Evolutionary conservation across 176 grass and related monocot species (phyloP).

Genomic region (Carex cristatella): DNA sequence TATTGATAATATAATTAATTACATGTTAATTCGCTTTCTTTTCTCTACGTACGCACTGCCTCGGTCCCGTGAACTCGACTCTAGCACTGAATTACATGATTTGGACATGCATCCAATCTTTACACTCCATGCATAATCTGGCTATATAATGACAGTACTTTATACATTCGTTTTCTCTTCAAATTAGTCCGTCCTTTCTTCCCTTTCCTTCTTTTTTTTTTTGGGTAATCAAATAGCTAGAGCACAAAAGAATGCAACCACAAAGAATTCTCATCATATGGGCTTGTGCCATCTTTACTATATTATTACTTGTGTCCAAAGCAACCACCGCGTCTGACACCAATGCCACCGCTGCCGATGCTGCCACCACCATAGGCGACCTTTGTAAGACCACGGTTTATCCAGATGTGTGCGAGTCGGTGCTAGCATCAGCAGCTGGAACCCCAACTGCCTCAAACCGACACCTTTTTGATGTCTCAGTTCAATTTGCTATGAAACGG

Average conservation of each 20-base stretch:
- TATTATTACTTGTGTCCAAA: slow-evolving; percentile 16
- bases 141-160: not conserved
- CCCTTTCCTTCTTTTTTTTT: slow-evolving; percentile 6
- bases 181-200: not conserved
- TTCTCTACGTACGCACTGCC: not conserved
- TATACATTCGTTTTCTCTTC: not conserved
- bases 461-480: slow-evolving; percentile 50
- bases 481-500: slow-evolving; percentile 61
- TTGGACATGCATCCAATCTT: slow-evolving; percentile 12
- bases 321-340: not conserved
- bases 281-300: slow-evolving; percentile 10
- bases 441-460: not conserved
- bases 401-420: slow-evolving; percentile 47
- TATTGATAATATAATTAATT: no score
- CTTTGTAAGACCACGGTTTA: slow-evolving; percentile 53
- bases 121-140: not conserved
- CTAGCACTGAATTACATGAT: not conserved
- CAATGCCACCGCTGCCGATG: not conserved
- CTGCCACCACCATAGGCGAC: not conserved
- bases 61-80: slow-evolving; percentile 15
- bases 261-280: slow-evolving; percentile 23
- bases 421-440: slow-evolving; percentile 30
- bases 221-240: not conserved
- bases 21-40: not conserved
- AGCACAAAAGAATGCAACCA: not conserved